phyloP scores from a whole-genome alignment of 345 rosid species.

The Salix brachista region DNA sequence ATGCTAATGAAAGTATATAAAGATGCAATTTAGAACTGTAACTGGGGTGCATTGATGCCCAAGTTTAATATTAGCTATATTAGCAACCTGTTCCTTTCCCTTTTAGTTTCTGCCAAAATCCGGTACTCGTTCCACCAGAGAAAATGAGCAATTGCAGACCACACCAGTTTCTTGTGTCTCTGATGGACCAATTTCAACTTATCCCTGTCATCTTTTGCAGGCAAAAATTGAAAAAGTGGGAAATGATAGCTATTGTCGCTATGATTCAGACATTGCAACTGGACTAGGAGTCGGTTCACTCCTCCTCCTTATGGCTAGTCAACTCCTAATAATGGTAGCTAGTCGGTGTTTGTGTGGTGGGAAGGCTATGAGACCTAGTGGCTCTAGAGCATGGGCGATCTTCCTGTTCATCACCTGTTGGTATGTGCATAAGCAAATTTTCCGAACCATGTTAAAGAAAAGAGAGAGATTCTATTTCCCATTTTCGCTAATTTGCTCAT shows the following conservation, averaged over 20 bases:
- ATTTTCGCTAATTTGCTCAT: not conserved
- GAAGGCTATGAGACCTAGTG: conserved; percentile 65
- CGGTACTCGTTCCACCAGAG: not conserved
- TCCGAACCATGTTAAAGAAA: not conserved
- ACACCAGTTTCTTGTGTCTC: not conserved
- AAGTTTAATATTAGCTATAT: not conserved
- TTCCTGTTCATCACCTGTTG: conserved; percentile 73
- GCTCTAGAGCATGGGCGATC: conserved; percentile 71
- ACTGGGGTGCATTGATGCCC: not conserved
- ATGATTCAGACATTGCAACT: conserved; percentile 77
- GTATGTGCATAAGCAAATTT: conserved; percentile 31
- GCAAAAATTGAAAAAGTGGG: not conserved
- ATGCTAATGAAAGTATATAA: not conserved
- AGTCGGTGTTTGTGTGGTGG: conserved; percentile 86
- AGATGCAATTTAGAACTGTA: not conserved
- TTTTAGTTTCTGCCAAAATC: not conserved
- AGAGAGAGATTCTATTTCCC: not conserved
- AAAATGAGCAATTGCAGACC: not conserved
- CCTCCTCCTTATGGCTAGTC: conserved; percentile 59
- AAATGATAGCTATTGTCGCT: conserved; percentile 47
- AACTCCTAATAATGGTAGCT: conserved; percentile 55
- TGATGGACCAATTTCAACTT: not conserved
- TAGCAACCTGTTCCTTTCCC: not conserved
- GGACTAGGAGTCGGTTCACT: conserved; percentile 71
- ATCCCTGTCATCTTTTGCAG: conserved; percentile 15